These are phyloP conservation scores for Penicillium expansum DNA, from an alignment of 2,329 filamentous ascomycete genomes.

Conservation along the genomic window DNA sequence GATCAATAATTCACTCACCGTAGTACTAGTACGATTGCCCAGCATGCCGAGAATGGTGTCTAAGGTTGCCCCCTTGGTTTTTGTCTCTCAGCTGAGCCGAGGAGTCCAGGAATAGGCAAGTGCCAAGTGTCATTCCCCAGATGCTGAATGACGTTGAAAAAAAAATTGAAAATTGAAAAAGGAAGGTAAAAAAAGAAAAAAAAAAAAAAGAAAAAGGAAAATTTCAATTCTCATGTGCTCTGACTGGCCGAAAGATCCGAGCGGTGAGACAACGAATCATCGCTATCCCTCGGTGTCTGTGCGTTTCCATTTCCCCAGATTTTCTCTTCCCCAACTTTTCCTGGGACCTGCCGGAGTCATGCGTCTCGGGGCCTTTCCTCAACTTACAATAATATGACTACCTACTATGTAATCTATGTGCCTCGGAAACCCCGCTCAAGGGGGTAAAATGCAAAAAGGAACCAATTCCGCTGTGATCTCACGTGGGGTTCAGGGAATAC, in stretches of 20 bases:
- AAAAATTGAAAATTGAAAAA: too few species aligned
- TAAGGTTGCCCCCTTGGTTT: not conserved
- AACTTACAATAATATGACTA: too few species aligned
- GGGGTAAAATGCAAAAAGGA: not conserved
- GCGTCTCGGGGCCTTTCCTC: not conserved
- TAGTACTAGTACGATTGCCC: not conserved
- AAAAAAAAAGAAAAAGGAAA: not conserved
- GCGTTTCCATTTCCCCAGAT: constrained; percentile 24
- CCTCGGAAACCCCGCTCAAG: not conserved
- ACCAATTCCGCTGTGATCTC: not conserved
- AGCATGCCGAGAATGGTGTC: constrained; percentile 9
- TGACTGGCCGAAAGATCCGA: constrained; percentile 25
- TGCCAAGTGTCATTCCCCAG: constrained; percentile 15
- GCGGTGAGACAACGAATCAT: constrained; percentile 17
- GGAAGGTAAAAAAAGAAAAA: not conserved
- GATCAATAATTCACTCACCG: constrained; percentile 15
- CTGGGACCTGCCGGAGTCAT: not conserved
- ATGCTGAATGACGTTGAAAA: constrained; percentile 6
- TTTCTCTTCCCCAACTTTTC: constrained; percentile 23
- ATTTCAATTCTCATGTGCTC: not conserved
- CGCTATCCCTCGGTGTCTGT: not conserved
- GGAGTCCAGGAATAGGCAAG: constrained; percentile 8
- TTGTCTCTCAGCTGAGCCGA: not conserved
- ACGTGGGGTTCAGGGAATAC: not conserved
- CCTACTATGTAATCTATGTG: not conserved